phyloP scores from a whole-genome alignment of 371 early-diverging fungal genomes.

The Dichotomocladium elegans region DNA sequence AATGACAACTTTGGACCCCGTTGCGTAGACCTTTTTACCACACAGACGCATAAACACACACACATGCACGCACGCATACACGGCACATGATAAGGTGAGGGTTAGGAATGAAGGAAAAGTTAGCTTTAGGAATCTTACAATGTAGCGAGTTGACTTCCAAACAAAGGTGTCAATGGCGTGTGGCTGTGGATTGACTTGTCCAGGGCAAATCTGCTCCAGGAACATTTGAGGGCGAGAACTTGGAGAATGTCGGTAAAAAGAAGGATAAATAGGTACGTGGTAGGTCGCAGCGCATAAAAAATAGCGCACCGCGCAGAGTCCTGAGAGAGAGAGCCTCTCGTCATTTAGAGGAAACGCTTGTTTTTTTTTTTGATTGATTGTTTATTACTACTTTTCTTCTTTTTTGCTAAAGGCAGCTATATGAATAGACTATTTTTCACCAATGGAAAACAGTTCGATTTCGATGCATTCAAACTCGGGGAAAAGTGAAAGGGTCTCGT shows the following conservation, averaged over 20 bases:
- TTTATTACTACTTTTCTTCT: too few relatives aligned
- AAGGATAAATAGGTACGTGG: too few relatives aligned
- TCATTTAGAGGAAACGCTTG: too few relatives aligned
- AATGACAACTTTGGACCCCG: slow-evolving; percentile 43
- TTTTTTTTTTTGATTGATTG: too few relatives aligned
- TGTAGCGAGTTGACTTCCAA: slow-evolving; percentile 46
- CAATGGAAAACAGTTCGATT: slow-evolving; percentile 21
- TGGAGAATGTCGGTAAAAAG: too few relatives aligned
- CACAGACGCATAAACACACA: too few relatives aligned
- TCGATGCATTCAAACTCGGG: slow-evolving; percentile 36
- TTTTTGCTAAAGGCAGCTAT: too few relatives aligned
- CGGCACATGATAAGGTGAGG: slow-evolving; percentile 4
- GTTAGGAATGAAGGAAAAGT: slow-evolving; percentile 6
- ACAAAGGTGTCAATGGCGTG: slow-evolving; percentile 51
- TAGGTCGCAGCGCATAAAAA: too few relatives aligned
- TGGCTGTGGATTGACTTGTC: slow-evolving; percentile 53
- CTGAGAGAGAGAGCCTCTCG: too few relatives aligned
- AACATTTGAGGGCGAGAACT: slow-evolving; percentile 48
- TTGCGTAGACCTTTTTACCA: slow-evolving; percentile 39
- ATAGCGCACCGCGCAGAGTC: too few relatives aligned
- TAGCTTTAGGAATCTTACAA: slow-evolving; percentile 32
- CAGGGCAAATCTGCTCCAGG: slow-evolving; percentile 60
- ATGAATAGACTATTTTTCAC: too few relatives aligned
- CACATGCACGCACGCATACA: background rate
- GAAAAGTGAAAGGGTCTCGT: slow-evolving; percentile 56